Conservation (phyloP, 257 asterid genomes). For the Rehmannia glutinosa region DNA sequence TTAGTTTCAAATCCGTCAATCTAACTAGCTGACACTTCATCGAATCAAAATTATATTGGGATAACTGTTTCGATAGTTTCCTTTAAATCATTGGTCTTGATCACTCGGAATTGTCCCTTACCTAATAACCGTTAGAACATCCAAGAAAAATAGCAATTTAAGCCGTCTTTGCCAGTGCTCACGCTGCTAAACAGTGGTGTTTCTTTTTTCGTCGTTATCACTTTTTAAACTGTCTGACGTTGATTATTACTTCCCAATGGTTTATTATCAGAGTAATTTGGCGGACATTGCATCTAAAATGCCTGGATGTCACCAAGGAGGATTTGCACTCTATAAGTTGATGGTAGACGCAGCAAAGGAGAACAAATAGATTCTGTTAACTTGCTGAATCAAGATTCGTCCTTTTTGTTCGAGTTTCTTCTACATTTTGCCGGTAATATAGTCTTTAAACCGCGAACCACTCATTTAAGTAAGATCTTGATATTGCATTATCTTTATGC, state of each 20-base stretch:
- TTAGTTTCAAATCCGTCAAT: too few species aligned
- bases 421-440: background rate
- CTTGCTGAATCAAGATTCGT: background rate
- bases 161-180: background rate
- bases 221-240: too few species aligned
- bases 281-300: slow-evolving; percentile 45
- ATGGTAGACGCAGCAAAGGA: slow-evolving; percentile 41
- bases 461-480: too few species aligned
- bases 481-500: too few species aligned
- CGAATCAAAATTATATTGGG: too few species aligned
- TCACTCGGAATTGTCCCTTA: background rate
- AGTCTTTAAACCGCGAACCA: background rate
- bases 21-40: too few species aligned
- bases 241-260: background rate
- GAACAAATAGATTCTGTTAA: slow-evolving; percentile 10
- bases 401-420: background rate
- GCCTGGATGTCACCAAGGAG: slow-evolving; percentile 99
- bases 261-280: slow-evolving; percentile 48
- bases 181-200: background rate
- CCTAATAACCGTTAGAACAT: background rate
- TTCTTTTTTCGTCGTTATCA: too few species aligned
- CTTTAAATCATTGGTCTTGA: too few species aligned
- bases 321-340: slow-evolving; percentile 72
- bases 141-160: background rate
- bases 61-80: too few species aligned